Evolutionary conservation across 2,329 filamentous ascomycete genomes (phyloP).

Genomic region (Ramichloridium luteum): DNA sequence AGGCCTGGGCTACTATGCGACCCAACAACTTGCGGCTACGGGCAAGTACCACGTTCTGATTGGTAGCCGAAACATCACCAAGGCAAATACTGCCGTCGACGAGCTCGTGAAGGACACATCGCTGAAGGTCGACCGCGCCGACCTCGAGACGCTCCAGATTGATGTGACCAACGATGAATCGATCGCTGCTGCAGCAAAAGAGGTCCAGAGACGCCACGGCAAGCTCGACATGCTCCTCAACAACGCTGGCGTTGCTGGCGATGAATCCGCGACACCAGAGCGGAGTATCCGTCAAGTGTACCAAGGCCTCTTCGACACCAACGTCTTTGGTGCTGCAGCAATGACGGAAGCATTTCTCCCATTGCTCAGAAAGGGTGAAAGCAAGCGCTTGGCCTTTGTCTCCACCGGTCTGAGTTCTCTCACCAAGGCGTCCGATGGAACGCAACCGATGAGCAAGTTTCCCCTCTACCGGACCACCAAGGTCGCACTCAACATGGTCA

Average conservation of each 20-base stretch:
- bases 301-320: constrained; percentile 17
- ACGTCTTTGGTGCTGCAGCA: constrained; percentile 17
- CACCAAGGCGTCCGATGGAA: neutral
- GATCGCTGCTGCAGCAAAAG: constrained; percentile 27
- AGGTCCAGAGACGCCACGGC: constrained; percentile 18
- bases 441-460: constrained; percentile 7
- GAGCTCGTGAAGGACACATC: constrained; percentile 18
- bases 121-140: constrained; percentile 17
- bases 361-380: constrained; percentile 11
- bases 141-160: constrained; percentile 29
- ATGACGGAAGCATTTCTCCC: constrained; percentile 19
- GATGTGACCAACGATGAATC: constrained; percentile 33
- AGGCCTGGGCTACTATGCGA: constrained; percentile 33
- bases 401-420: constrained; percentile 4
- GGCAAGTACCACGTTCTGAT: constrained; percentile 31
- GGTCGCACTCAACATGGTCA: constrained; percentile 21
- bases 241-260: constrained; percentile 25
- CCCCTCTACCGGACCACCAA: constrained; percentile 17
- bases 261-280: constrained; percentile 3
- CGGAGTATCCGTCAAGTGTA: constrained; percentile 11
- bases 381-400: constrained; percentile 5
- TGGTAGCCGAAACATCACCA: constrained; percentile 26
- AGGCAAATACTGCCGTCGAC: constrained; percentile 26
- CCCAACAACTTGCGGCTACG: constrained; percentile 29
- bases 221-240: constrained; percentile 26